phyloP scores from a whole-genome alignment of 2,329 filamentous ascomycete genomes.

The Coniochaeta sp. region DNA sequence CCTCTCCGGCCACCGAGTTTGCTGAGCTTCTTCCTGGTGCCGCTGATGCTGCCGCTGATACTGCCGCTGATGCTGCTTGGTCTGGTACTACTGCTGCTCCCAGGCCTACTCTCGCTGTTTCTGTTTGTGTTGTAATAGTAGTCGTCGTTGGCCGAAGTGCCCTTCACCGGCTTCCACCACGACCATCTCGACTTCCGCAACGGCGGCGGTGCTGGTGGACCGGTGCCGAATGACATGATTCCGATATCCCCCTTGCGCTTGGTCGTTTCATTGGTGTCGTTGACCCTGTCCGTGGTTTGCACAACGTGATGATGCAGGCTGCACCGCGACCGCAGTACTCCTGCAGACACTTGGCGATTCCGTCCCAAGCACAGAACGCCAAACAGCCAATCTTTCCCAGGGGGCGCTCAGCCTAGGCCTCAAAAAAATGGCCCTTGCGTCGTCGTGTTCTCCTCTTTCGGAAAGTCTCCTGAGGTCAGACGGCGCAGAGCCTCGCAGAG shows the following conservation, averaged over 20 bases:
- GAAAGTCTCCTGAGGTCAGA: background rate
- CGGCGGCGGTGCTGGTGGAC: background rate
- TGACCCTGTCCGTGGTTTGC: background rate
- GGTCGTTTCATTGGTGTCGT: background rate
- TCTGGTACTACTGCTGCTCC: too few species aligned
- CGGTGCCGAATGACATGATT: background rate
- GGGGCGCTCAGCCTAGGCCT: background rate
- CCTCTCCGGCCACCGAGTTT: background rate
- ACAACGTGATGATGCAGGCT: background rate
- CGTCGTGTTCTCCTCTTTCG: background rate
- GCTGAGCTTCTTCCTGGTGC: background rate
- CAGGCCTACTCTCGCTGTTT: background rate
- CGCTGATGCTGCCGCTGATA: background rate
- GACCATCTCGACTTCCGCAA: background rate
- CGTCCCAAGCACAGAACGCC: background rate
- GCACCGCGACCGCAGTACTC: background rate
- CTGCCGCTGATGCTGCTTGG: too few species aligned
- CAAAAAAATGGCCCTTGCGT: background rate
- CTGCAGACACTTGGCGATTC: background rate
- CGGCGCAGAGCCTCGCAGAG: background rate
- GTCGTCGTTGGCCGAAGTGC: background rate
- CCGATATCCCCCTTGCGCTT: background rate
- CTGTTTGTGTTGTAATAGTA: background rate
- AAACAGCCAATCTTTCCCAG: background rate
- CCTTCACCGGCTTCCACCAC: conserved; percentile 2